Conservation (phyloP, 2,329 filamentous ascomycete genomes). For the Fusarium siculi region DNA sequence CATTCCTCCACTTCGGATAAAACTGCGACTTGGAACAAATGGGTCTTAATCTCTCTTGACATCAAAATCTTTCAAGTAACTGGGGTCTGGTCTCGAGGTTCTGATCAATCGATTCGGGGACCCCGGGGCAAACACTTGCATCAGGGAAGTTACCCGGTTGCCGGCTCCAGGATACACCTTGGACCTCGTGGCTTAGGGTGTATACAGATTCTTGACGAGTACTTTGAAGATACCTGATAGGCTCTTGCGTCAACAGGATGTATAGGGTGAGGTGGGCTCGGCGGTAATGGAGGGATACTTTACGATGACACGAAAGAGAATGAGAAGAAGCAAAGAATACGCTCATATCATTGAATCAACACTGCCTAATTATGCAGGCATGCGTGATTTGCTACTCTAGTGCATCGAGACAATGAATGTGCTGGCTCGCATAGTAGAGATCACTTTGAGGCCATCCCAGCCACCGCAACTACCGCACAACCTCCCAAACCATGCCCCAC, state of each 20-base stretch:
- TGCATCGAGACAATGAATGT: neutral
- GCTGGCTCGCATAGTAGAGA: slow-evolving; percentile 15
- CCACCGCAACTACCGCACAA: slow-evolving; percentile 15
- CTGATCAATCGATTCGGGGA: slow-evolving; percentile 3
- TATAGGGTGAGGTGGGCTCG: neutral
- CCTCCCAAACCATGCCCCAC: slow-evolving; percentile 13
- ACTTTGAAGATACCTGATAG: slow-evolving; percentile 1
- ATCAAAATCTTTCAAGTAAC: neutral
- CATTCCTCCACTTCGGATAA: slow-evolving; percentile 9
- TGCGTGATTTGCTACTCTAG: neutral
- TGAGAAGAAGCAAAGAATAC: neutral
- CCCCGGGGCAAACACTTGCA: slow-evolving; percentile 23
- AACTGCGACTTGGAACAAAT: neutral
- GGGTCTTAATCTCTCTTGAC: slow-evolving; percentile 14
- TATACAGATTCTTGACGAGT: neutral
- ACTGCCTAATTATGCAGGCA: neutral
- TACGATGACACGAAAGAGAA: neutral
- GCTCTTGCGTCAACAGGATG: neutral
- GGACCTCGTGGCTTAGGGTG: neutral
- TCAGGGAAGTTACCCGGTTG: slow-evolving; percentile 14
- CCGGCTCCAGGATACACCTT: slow-evolving; percentile 12
- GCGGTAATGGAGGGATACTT: neutral
- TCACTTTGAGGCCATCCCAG: slow-evolving; percentile 10
- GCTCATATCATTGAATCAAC: neutral
- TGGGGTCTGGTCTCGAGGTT: neutral